Evolutionary conservation across 805 yeast species (phyloP), one percentile per base, ranked within the genome.

Genomic region (Cyberlindnera veronae): DNA sequence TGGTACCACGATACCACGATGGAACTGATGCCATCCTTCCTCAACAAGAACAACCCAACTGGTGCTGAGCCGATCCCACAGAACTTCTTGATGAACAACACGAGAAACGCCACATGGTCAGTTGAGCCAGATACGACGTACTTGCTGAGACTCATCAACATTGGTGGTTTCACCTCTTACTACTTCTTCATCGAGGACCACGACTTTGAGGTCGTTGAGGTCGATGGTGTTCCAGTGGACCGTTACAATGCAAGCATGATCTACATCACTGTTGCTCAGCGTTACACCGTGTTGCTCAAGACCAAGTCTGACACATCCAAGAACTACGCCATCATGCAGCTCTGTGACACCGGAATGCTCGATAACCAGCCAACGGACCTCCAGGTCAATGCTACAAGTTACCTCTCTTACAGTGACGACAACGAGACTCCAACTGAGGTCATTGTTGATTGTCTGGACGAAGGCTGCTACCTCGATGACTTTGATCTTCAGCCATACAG

Each of bases 1-100:
- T 90, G 96, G 95, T 93, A 93, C 68, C 96, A 88, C 61, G 72
- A 57, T 10, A 40, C 55, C 5, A 71, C 81, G 23, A 67, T 68
- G 19, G 76, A 63, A 28, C 68, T 84, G 50, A 66, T 61, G 16
- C 67, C 72, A 14, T 43, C 53, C 27, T 90, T 93, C 68, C 59
- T 89, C 69, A 76, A 67, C 50, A 61, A 81, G 47, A 80, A 72
- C 69, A 93, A 93, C 65, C 99, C 99, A 44, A 87, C 96, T 9
- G 99, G 99, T 58, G 96, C 98, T 32, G 99, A 93, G 68, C 99
- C 99, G 37, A 81, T 93, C 52, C 99, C 99, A 8, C 84, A 85
- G 51, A 67, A 69, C 60, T 64, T 84, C 52, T 72, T 93, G 54
- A 70, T 89, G 62, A 91, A 91, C 67, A 88, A 89, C 59, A 81